These are phyloP conservation scores for Orbilia javanica DNA, from an alignment of 2,329 filamentous ascomycete species.

Conservation along the genomic window DNA sequence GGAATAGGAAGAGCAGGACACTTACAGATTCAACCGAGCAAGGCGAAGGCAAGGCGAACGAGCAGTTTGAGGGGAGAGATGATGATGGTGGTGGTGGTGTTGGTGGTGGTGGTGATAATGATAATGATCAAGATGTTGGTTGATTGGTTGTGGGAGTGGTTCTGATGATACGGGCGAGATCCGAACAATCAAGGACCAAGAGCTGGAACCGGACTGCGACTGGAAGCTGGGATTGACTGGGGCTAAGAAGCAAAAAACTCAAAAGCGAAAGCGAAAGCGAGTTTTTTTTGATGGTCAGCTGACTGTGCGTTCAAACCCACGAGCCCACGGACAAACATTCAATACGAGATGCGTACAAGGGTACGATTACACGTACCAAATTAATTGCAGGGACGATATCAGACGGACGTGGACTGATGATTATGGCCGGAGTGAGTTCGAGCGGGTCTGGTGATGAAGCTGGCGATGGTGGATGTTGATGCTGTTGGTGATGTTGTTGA, in stretches of 20 bases:
- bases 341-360: not conserved
- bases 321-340: constrained; percentile 12
- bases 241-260: constrained; percentile 27
- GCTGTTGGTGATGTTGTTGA: constrained; percentile 1
- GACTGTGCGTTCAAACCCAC: constrained; percentile 56
- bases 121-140: not conserved
- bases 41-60: constrained; percentile 14
- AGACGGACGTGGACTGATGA: too few species aligned
- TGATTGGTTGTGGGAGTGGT: not conserved
- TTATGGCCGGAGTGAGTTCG: not conserved
- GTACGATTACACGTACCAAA: not conserved
- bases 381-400: not conserved
- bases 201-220: too few species aligned
- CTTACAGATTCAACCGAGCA: constrained; percentile 43
- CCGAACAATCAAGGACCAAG: constrained; percentile 31
- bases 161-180: constrained; percentile 34
- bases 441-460: not conserved
- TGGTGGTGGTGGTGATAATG: not conserved
- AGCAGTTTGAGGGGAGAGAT: not conserved
- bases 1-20: not conserved
- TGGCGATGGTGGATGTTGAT: not conserved
- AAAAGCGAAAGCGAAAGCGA: constrained; percentile 31
- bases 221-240: too few species aligned
- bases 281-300: constrained; percentile 54
- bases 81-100: not conserved